phyloP scores from a whole-genome alignment of 2,329 filamentous ascomycete genomes.

The Cucurbitaria berberidis region DNA sequence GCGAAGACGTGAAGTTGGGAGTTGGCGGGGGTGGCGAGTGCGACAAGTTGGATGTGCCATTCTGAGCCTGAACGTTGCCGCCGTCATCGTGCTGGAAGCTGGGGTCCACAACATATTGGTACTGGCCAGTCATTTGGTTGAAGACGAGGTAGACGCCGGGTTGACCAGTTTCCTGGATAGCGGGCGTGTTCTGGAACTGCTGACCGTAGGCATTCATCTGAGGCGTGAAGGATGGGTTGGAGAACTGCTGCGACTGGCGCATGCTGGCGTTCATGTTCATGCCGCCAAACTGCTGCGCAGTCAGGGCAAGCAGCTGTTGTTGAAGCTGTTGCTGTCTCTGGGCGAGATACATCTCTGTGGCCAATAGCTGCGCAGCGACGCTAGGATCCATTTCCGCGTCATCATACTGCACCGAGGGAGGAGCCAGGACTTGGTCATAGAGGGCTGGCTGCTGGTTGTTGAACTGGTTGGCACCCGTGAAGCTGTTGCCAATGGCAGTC shows the following conservation, averaged over 20 bases:
- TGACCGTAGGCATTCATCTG: constrained; percentile 67
- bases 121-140: constrained; percentile 85
- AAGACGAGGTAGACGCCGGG: constrained; percentile 82
- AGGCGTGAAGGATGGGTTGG: constrained; percentile 60
- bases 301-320: constrained; percentile 86
- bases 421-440: constrained; percentile 88
- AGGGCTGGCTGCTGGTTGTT: constrained; percentile 50
- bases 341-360: constrained; percentile 89
- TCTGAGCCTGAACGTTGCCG: constrained; percentile 21
- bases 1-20: constrained; percentile 45
- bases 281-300: constrained; percentile 58
- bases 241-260: constrained; percentile 57
- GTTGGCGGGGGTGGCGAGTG: constrained; percentile 58
- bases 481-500: constrained; percentile 63
- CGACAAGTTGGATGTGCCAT: constrained; percentile 42
- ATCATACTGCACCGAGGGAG: constrained; percentile 76
- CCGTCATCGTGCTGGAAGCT: constrained; percentile 55
- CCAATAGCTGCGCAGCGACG: constrained; percentile 85
- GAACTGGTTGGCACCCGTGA: constrained; percentile 55
- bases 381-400: constrained; percentile 81
- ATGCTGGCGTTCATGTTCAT: constrained; percentile 66
- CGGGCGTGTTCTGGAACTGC: constrained; percentile 70
- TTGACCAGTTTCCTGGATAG: constrained; percentile 70
- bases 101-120: constrained; percentile 78
- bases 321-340: constrained; percentile 95